Conservation (phyloP, 257 asterid species). For the Plantago ovata region DNA sequence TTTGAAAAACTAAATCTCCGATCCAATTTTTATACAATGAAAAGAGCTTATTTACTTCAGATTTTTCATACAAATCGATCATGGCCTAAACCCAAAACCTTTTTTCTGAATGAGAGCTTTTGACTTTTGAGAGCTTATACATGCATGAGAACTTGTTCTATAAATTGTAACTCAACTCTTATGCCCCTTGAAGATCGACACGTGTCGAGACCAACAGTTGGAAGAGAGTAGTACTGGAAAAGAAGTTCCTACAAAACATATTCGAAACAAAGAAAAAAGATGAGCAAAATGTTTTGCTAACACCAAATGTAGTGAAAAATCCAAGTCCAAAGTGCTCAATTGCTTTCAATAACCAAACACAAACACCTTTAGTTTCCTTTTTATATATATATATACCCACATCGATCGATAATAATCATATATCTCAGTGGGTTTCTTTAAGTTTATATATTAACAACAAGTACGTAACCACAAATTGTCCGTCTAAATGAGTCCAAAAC, state of each 20-base stretch:
- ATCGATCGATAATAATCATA: constrained; percentile 5
- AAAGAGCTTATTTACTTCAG: too few species aligned
- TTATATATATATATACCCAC: too few species aligned
- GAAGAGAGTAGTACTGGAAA: not conserved
- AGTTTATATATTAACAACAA: constrained; percentile 17
- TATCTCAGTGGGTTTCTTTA: constrained; percentile 27
- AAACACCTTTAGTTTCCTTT: constrained; percentile 23
- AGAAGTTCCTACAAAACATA: constrained; percentile 4
- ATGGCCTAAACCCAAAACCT: too few species aligned
- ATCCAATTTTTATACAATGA: too few species aligned
- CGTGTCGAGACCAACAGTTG: constrained; percentile 1
- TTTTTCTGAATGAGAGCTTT: too few species aligned
- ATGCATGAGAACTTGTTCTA: not conserved
- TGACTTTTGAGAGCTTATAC: too few species aligned
- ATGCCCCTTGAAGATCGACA: constrained; percentile 11
- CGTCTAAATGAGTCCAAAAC: constrained; percentile 30
- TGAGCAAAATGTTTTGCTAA: constrained; percentile 35
- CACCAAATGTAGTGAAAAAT: constrained; percentile 30
- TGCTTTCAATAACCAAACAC: constrained; percentile 32
- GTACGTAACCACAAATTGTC: constrained; percentile 38
- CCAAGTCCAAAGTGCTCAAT: constrained; percentile 22
- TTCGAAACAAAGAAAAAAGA: not conserved
- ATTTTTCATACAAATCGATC: too few species aligned
- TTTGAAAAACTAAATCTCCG: too few species aligned
- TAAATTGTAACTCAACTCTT: not conserved